Evolutionary conservation across 2,329 filamentous ascomycete genomes (phyloP).

Genomic region (Diaporthe citriasiana): DNA sequence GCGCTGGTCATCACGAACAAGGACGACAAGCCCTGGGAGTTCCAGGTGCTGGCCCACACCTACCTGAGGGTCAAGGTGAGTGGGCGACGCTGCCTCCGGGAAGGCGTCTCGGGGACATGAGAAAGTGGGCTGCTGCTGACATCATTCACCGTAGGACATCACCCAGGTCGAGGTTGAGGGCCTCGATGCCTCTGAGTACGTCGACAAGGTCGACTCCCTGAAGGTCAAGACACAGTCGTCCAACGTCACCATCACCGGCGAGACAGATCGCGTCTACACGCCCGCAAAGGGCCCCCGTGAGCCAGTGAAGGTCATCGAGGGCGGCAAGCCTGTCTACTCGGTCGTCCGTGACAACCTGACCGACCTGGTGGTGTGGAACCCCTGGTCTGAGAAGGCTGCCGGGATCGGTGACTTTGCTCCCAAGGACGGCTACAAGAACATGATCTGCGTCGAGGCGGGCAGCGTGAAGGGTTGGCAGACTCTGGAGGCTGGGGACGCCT

Average conservation of each 20-base stretch:
- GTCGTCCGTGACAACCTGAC: slow-evolving; percentile 87
- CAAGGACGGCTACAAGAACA: slow-evolving; percentile 90
- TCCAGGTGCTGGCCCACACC: slow-evolving; percentile 91
- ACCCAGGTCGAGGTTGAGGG: slow-evolving; percentile 78
- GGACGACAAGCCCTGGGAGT: slow-evolving; percentile 85
- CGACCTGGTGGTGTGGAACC: slow-evolving; percentile 97
- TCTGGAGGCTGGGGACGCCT: slow-evolving; percentile 82
- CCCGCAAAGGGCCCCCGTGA: slow-evolving; percentile 72
- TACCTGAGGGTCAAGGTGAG: slow-evolving; percentile 86
- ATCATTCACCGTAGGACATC: slow-evolving; percentile 77
- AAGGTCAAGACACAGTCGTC: slow-evolving; percentile 75
- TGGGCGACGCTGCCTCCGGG: slow-evolving; percentile 31
- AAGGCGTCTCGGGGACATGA: not conserved
- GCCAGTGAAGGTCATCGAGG: slow-evolving; percentile 72
- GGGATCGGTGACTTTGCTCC: slow-evolving; percentile 90
- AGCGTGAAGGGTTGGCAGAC: slow-evolving; percentile 85
- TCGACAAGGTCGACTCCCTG: slow-evolving; percentile 83
- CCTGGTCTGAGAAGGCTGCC: slow-evolving; percentile 88
- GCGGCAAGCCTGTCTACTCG: slow-evolving; percentile 75
- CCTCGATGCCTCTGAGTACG: slow-evolving; percentile 81
- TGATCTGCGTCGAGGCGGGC: slow-evolving; percentile 95
- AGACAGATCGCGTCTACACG: slow-evolving; percentile 92
- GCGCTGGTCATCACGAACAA: slow-evolving; percentile 91
- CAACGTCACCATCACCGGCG: slow-evolving; percentile 77
- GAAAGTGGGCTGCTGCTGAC: not conserved